Percentiles rank a stretch among this genome's conserved stretches.
These are phyloP conservation scores for Citrus mangshanensis DNA, from an alignment of 345 rosid species.

Conservation along the genomic window DNA sequence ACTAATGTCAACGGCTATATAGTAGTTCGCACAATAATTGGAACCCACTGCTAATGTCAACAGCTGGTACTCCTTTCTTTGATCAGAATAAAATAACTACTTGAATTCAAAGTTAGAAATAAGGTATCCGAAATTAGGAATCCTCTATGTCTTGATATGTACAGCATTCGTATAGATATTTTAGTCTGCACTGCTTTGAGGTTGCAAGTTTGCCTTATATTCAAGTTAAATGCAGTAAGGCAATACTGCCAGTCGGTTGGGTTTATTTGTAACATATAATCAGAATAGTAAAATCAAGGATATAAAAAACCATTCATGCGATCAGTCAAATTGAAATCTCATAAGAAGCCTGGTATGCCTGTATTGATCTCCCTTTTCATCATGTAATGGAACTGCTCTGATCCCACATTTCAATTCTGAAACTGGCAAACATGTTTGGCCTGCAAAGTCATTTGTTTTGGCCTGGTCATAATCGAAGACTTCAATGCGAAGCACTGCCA, in stretches of 20 bases:
- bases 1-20: too few relatives aligned
- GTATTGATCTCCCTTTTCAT: slow-evolving; percentile 37
- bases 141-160: too few relatives aligned
- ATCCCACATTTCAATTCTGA: slow-evolving; percentile 51
- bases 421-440: slow-evolving; percentile 61
- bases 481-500: slow-evolving; percentile 52
- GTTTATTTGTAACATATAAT: too few relatives aligned
- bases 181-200: neutral
- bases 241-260: too few relatives aligned
- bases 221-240: too few relatives aligned
- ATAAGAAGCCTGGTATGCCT: slow-evolving; percentile 52
- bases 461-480: slow-evolving; percentile 42
- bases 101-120: too few relatives aligned
- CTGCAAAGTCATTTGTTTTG: slow-evolving; percentile 48
- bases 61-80: too few relatives aligned
- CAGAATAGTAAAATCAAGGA: neutral
- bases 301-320: neutral
- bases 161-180: neutral
- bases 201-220: neutral
- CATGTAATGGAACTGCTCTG: slow-evolving; percentile 48
- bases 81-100: too few relatives aligned
- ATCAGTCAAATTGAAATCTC: slow-evolving; percentile 35
- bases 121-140: too few relatives aligned
- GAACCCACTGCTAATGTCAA: too few relatives aligned
- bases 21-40: too few relatives aligned